Evolutionary conservation across 163 green algal species (phyloP).

Genomic region (Smithsoniella earleae): DNA sequence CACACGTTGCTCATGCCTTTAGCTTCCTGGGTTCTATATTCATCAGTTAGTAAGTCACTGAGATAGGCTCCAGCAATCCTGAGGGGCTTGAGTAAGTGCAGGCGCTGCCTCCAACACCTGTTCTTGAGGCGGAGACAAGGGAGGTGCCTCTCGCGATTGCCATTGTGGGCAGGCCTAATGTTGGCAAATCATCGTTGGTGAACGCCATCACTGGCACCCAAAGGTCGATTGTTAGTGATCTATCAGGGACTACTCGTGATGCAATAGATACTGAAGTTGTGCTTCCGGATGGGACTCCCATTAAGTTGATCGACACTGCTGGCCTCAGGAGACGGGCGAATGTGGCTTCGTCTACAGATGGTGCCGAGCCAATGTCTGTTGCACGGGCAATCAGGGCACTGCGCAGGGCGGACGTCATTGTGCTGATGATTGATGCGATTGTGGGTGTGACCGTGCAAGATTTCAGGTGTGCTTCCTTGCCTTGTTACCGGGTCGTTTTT

Average conservation of each 20-base stretch:
- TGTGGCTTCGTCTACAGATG: slow-evolving; percentile 55
- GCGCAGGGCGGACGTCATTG: slow-evolving; percentile 68
- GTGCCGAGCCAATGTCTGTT: slow-evolving; percentile 75
- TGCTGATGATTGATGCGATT: slow-evolving; percentile 81
- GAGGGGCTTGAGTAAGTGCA: no score
- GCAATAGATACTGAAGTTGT: slow-evolving; percentile 81
- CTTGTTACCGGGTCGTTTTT: neutral
- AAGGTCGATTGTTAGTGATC: slow-evolving; percentile 83
- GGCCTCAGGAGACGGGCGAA: slow-evolving; percentile 75
- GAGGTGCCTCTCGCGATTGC: slow-evolving; percentile 62
- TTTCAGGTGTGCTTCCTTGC: neutral
- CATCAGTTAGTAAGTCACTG: no score
- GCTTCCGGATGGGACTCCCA: slow-evolving; percentile 51
- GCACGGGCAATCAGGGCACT: slow-evolving; percentile 75
- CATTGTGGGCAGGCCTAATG: slow-evolving; percentile 94
- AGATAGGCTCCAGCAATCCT: no score
- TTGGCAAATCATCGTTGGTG: slow-evolving; percentile 89
- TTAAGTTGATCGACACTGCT: slow-evolving; percentile 92
- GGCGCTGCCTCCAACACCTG: slow-evolving; percentile 42
- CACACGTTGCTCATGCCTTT: neutral
- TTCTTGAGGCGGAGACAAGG: slow-evolving; percentile 42
- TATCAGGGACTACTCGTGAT: slow-evolving; percentile 90
- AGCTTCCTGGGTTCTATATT: no score
- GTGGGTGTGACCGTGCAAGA: slow-evolving; percentile 51
- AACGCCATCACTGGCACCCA: slow-evolving; percentile 78